These are phyloP conservation scores for Dimargaris xerosporica DNA, from an alignment of 192 early-diverging fungal genomes.

Conservation along the genomic window DNA sequence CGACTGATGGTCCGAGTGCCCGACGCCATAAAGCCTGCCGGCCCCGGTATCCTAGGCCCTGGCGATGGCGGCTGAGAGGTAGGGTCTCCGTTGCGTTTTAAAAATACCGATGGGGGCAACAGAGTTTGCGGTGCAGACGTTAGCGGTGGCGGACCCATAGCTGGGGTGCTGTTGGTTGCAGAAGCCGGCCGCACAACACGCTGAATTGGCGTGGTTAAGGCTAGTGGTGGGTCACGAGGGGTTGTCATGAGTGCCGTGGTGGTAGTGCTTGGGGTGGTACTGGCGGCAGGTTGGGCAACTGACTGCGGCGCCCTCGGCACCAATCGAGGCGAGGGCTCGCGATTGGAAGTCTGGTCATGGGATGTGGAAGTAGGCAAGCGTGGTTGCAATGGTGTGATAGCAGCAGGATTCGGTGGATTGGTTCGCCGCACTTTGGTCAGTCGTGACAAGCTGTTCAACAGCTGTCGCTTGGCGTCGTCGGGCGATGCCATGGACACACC, in stretches of 20 bases:
- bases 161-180: no score
- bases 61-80: no score
- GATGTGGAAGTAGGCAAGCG: background rate
- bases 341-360: background rate
- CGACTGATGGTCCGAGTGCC: background rate
- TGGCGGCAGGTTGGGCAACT: background rate
- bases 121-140: no score
- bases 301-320: background rate
- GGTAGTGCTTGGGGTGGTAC: background rate
- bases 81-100: no score
- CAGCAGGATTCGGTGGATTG: background rate
- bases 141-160: no score
- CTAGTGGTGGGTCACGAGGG: background rate
- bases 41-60: no score
- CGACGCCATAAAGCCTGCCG: background rate
- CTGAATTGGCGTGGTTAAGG: background rate
- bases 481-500: background rate
- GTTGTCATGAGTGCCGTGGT: background rate
- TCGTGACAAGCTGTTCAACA: slow-evolving; percentile 8
- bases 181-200: background rate
- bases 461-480: slow-evolving; percentile 3
- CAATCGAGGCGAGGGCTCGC: background rate
- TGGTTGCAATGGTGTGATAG: background rate
- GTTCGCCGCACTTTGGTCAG: background rate
- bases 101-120: no score